Conservation (phyloP, 192 early-diverging fungal genomes). For the Radiomyces spectabilis region DNA sequence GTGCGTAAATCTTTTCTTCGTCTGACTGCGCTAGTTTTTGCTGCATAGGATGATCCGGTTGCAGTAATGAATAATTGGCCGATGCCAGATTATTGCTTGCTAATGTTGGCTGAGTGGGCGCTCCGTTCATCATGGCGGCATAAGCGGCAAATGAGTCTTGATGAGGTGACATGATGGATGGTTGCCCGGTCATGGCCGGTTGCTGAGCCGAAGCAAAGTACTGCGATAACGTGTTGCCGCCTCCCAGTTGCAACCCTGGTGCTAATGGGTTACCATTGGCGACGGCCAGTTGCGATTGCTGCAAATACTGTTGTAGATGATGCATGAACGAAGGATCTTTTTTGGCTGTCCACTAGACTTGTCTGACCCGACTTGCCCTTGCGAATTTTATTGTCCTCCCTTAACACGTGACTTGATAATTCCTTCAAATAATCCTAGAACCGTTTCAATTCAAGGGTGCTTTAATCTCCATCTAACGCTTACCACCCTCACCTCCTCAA, state of each 20-base stretch:
- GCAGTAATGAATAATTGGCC: conserved; percentile 1
- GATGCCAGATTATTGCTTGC: background rate
- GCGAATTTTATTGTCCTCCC: too few species aligned
- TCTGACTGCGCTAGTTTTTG: conserved; percentile 43
- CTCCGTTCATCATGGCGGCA: background rate
- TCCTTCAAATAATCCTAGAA: too few species aligned
- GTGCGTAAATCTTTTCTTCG: conserved; percentile 83
- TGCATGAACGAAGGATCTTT: too few species aligned
- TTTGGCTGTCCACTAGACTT: too few species aligned
- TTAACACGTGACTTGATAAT: too few species aligned
- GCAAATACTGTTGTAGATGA: conserved; percentile 40
- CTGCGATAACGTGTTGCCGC: conserved; percentile 17
- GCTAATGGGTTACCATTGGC: conserved; percentile 13
- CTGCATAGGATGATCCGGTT: conserved; percentile 33
- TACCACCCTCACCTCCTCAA: too few species aligned
- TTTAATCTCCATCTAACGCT: too few species aligned
- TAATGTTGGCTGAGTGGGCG: background rate
- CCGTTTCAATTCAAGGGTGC: too few species aligned
- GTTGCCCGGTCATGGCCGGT: conserved; percentile 9
- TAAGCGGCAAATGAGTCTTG: conserved; percentile 5
- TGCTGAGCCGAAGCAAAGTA: conserved; percentile 13
- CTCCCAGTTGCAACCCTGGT: conserved; percentile 11
- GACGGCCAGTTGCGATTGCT: conserved; percentile 21
- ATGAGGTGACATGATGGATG: conserved; percentile 17
- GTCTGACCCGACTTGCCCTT: too few species aligned